Base-by-base conservation (phyloP, 163 green algal species). In the Scenedesmus sp. region DNA sequence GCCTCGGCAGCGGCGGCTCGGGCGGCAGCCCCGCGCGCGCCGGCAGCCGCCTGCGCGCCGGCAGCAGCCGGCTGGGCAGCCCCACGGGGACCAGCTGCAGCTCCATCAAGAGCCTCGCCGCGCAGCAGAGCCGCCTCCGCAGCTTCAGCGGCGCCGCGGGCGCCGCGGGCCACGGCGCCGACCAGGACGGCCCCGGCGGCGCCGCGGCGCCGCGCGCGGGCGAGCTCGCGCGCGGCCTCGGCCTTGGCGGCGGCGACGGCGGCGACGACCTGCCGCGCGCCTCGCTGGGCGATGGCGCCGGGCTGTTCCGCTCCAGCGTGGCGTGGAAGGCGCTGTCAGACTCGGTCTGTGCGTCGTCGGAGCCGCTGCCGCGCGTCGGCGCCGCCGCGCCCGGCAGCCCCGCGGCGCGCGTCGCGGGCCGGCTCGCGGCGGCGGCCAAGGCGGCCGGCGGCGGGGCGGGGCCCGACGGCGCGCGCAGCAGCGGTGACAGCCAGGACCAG, bases 271-370 rank as follows among this genome's bases (percentile, higher is more conserved):
- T 15, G 39, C n/a, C n/a, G n/a, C n/a, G n/a, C n/a, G n/a, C n/a
- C n/a, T n/a, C n/a, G n/a, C n/a, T n/a, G n/a, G n/a, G n/a, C n/a
- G n/a, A n/a, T n/a, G n/a, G n/a, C n/a, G n/a, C n/a, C n/a, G 39
- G 6, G 39, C 10, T 10, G 39, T 47, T 47, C 39, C 39, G 39
- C 39, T 47, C 51, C 1, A 60, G 63, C 24, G 63, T 73, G 28
- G 22, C 42, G 44, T 73, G 63, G 63, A 73, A 60, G 63, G 42
- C 63, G 22, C 44, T 73, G 20, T 26, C 9, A 14, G 63, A 73
- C 44, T 73, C 44, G 24, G 6, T 73, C n/a, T n/a, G n/a, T n/a
- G n/a, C n/a, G n/a, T n/a, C n/a, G 22, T 56, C 36, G n/a, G 63
- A 73, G n/a, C 44, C 60, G 2, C n/a, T 9, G 3, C 14, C 9